Evolutionary conservation across 805 yeast genomes (phyloP).

Genomic region (Zygosaccharomyces bailii): DNA sequence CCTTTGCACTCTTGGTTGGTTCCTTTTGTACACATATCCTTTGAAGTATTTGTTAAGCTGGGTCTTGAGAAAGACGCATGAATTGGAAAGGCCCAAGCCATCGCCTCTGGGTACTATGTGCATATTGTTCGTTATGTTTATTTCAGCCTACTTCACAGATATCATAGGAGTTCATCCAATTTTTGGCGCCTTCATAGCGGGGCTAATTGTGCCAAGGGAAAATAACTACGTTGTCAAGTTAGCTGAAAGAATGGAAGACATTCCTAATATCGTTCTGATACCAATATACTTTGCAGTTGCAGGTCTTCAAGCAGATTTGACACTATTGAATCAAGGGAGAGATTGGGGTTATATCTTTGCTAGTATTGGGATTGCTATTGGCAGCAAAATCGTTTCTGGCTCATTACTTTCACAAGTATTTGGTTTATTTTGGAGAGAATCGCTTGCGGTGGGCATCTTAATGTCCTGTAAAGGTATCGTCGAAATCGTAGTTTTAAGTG

Average conservation of each 20-base stretch:
- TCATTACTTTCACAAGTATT: constrained; percentile 56
- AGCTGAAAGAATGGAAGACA: constrained; percentile 73
- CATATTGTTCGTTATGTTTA: constrained; percentile 53
- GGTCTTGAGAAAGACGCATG: constrained; percentile 49
- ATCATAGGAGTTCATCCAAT: constrained; percentile 84
- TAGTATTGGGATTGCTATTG: constrained; percentile 60
- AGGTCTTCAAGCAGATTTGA: constrained; percentile 68
- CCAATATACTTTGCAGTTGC: constrained; percentile 81
- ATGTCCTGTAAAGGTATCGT: constrained; percentile 91
- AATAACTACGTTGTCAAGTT: constrained; percentile 65
- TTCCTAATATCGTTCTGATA: constrained; percentile 65
- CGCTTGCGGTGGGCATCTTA: constrained; percentile 69
- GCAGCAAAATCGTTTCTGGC: constrained; percentile 68
- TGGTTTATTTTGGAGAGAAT: constrained; percentile 69
- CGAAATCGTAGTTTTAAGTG: constrained; percentile 72
- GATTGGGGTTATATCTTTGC: constrained; percentile 81
- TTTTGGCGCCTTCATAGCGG: constrained; percentile 80
- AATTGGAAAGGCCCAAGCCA: constrained; percentile 57
- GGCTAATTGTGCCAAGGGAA: constrained; percentile 72
- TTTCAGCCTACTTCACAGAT: constrained; percentile 75
- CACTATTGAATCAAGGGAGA: constrained; percentile 56
- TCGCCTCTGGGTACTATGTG: constrained; percentile 57
- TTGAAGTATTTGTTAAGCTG: constrained; percentile 47
- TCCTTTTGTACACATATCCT: constrained; percentile 55
- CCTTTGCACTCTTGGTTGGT: constrained; percentile 67